phyloP scores from a whole-genome alignment of 2,329 filamentous ascomycete species.

The Penicillium paneum region DNA sequence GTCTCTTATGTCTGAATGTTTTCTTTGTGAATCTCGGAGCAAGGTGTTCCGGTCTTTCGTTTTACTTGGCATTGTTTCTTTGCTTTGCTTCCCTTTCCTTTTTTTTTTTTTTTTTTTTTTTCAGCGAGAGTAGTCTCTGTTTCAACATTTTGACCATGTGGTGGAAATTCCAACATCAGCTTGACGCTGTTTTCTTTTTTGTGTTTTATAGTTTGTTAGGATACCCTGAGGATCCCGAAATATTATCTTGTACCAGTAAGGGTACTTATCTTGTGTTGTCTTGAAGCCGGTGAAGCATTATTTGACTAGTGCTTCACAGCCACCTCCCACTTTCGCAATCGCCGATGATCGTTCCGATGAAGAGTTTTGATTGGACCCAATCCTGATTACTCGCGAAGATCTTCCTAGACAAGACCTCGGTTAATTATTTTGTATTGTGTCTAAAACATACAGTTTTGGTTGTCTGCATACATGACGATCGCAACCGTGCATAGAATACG shows the following conservation, averaged over 20 bases:
- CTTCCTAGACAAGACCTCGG: background rate
- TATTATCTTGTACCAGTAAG: background rate
- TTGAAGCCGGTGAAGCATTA: too few relatives aligned
- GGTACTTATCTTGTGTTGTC: background rate
- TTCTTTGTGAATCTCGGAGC: slow-evolving; percentile 16
- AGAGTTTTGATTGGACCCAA: background rate
- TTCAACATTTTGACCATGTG: background rate
- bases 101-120: background rate
- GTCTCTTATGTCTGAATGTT: slow-evolving; percentile 27
- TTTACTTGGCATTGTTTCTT: background rate
- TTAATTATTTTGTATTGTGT: background rate
- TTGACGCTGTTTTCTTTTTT: slow-evolving; percentile 4
- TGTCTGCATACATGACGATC: background rate
- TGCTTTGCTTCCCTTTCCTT: background rate
- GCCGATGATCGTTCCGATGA: background rate
- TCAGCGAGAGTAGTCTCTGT: background rate
- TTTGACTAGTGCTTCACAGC: background rate
- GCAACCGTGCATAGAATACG: background rate
- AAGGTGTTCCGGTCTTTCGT: slow-evolving; percentile 17
- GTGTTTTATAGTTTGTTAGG: background rate
- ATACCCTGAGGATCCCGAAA: background rate
- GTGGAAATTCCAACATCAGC: slow-evolving; percentile 9
- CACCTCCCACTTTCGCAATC: too few relatives aligned
- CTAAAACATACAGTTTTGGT: background rate
- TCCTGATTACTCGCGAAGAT: background rate